Evolutionary conservation across 805 yeast genomes (phyloP).

Genomic region (Candida orba): DNA sequence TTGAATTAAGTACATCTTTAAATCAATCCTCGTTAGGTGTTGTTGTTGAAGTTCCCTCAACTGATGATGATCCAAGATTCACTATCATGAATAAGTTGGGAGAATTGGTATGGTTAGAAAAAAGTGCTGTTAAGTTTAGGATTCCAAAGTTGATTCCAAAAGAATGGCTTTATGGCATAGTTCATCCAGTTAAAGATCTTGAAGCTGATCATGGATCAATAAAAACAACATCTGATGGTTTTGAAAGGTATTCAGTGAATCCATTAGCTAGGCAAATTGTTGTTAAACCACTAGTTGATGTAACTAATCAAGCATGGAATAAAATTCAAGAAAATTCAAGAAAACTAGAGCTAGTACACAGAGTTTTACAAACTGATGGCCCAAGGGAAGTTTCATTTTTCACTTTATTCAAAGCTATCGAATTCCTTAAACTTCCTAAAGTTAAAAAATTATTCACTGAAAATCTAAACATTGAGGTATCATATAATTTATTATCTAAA

Average conservation of each 20-base stretch:
- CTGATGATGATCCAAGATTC: constrained; percentile 44
- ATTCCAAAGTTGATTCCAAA: constrained; percentile 47
- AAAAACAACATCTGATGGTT: constrained; percentile 24
- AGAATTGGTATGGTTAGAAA: constrained; percentile 41
- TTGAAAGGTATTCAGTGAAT: constrained; percentile 26
- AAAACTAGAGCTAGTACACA: constrained; percentile 40
- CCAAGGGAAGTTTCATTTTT: constrained; percentile 35
- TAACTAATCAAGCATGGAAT: constrained; percentile 36
- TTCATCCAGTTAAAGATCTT: constrained; percentile 14
- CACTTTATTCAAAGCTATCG: constrained; percentile 30
- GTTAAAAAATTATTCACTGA: constrained; percentile 14
- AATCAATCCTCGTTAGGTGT: constrained; percentile 43
- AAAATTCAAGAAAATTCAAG: constrained; percentile 31
- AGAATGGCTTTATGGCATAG: constrained; percentile 25
- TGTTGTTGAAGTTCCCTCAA: constrained; percentile 45
- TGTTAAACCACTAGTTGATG: constrained; percentile 28
- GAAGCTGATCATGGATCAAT: constrained; percentile 23
- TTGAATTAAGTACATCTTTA: constrained; percentile 37
- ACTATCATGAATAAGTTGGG: constrained; percentile 54
- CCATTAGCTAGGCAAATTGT: constrained; percentile 26
- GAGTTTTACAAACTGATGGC: constrained; percentile 33
- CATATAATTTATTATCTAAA: constrained; percentile 22
- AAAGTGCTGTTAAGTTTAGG: constrained; percentile 38
- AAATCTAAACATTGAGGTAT: constrained; percentile 16
- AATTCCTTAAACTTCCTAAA: constrained; percentile 25